Percentiles rank a stretch among this genome's conserved stretches.
Evolutionary conservation across 164 flowering plant genomes (phyloP).

Genomic region (Dillenia suffruticosa): DNA sequence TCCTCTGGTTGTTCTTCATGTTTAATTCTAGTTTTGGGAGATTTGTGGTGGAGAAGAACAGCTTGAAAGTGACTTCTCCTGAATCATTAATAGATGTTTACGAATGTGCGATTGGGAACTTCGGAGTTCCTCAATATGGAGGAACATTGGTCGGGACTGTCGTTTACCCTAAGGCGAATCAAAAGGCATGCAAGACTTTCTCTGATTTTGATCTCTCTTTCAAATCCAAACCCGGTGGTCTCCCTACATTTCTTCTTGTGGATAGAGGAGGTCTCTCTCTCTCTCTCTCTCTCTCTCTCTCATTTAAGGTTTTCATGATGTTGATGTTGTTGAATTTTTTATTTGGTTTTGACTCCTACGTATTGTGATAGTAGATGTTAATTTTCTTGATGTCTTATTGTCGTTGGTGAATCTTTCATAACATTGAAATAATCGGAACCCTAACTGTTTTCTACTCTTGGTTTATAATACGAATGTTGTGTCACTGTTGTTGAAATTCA

Average conservation of each 20-base stretch:
- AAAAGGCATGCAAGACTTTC: slow-evolving; percentile 73
- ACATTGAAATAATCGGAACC: too few relatives aligned
- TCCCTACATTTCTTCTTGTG: slow-evolving; percentile 66
- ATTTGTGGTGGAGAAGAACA: slow-evolving; percentile 96
- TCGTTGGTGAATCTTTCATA: too few relatives aligned
- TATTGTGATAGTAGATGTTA: too few relatives aligned
- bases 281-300: neutral
- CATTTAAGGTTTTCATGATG: too few relatives aligned
- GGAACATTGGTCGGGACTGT: slow-evolving; percentile 79
- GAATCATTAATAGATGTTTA: slow-evolving; percentile 51
- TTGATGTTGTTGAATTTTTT: too few relatives aligned
- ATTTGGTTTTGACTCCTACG: too few relatives aligned
- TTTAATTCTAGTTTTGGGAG: slow-evolving; percentile 45
- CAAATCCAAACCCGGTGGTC: slow-evolving; percentile 71
- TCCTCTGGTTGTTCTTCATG: slow-evolving; percentile 29
- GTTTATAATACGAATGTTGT: too few relatives aligned
- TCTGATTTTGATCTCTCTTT: slow-evolving; percentile 48
- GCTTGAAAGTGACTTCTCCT: slow-evolving; percentile 78
- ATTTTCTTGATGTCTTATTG: too few relatives aligned
- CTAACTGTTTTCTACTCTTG: too few relatives aligned
- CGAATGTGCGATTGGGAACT: slow-evolving; percentile 93
- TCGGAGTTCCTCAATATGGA: slow-evolving; percentile 95
- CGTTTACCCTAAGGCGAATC: slow-evolving; percentile 65
- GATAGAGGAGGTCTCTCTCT: slow-evolving; percentile 76
- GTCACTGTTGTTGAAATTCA: too few relatives aligned